Conservation (phyloP, 805 yeast genomes). For the Phaffomyces opuntiae region DNA sequence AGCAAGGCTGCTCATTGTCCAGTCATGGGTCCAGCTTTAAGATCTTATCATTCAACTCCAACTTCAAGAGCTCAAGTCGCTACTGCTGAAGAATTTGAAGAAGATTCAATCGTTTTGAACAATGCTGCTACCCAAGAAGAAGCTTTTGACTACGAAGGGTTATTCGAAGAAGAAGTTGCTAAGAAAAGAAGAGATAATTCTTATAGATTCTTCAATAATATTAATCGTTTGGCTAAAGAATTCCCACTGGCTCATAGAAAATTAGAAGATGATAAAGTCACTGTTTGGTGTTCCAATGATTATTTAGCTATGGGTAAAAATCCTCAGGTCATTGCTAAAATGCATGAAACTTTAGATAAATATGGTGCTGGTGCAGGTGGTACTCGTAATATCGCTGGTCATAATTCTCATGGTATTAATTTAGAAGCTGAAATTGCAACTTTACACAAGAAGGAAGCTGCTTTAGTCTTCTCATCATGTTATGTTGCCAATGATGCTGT, state of each 20-base stretch:
- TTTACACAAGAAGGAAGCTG: slow-evolving; percentile 90
- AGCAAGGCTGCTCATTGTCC: slow-evolving; percentile 74
- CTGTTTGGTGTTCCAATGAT: slow-evolving; percentile 99
- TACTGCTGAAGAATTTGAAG: slow-evolving; percentile 18
- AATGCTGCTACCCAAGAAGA: slow-evolving; percentile 40
- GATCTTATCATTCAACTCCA: slow-evolving; percentile 25
- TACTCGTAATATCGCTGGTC: slow-evolving; percentile 98
- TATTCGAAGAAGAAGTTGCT: slow-evolving; percentile 57
- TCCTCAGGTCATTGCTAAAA: slow-evolving; percentile 60
- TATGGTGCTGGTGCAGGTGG: slow-evolving; percentile 99
- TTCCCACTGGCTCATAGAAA: slow-evolving; percentile 90
- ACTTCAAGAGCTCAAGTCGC: slow-evolving; percentile 25
- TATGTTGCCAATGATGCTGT: slow-evolving; percentile 97
- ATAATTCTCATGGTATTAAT: slow-evolving; percentile 80
- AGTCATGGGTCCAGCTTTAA: slow-evolving; percentile 78
- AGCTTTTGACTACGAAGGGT: slow-evolving; percentile 64
- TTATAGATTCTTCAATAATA: slow-evolving; percentile 93
- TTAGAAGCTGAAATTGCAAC: slow-evolving; percentile 85
- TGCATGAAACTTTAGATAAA: slow-evolving; percentile 73
- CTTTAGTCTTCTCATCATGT: slow-evolving; percentile 91
- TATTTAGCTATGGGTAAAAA: slow-evolving; percentile 93
- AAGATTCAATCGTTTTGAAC: slow-evolving; percentile 20
- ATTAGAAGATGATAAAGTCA: slow-evolving; percentile 71
- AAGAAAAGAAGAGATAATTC: slow-evolving; percentile 84
- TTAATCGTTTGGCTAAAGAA: slow-evolving; percentile 89